phyloP scores from a whole-genome alignment of 257 asterid genomes.

The Nicotiana attenuata region DNA sequence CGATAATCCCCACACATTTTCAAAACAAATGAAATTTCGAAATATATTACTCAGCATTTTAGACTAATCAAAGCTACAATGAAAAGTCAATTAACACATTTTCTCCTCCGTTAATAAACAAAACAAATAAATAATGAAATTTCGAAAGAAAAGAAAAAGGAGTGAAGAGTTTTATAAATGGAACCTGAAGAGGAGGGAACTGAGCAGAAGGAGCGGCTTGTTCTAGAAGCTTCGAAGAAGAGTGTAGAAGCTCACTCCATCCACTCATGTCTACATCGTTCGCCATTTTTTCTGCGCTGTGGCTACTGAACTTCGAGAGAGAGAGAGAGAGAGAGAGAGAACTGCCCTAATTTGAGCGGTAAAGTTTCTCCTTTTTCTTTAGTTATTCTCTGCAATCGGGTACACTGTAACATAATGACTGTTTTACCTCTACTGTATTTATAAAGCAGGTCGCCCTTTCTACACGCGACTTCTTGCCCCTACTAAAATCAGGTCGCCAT shows the following conservation, averaged over 20 bases:
- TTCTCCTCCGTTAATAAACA: background rate
- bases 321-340: no score
- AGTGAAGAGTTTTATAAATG: background rate
- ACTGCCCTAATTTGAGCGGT: constrained; percentile 43
- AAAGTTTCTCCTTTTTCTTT: constrained; percentile 12
- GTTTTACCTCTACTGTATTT: no score
- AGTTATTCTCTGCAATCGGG: no score
- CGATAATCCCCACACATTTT: background rate
- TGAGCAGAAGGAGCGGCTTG: constrained; percentile 99
- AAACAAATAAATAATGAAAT: no score
- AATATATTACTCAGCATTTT: no score
- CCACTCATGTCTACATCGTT: constrained; percentile 79
- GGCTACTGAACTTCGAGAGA: background rate
- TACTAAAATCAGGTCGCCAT: no score
- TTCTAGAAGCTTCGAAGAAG: constrained; percentile 94
- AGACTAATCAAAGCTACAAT: background rate
- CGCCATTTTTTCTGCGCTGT: constrained; percentile 44
- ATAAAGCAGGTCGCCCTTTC: no score
- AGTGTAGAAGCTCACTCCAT: constrained; percentile 92
- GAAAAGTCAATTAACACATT: background rate
- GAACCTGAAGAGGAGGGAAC: constrained; percentile 96
- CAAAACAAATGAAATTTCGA: no score
- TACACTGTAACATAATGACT: no score
- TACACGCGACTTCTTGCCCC: no score
- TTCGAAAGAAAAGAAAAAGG: no score